Base-by-base conservation (phyloP, 495 filamentous ascomycete species). In the Schizothecium vesticola region DNA sequence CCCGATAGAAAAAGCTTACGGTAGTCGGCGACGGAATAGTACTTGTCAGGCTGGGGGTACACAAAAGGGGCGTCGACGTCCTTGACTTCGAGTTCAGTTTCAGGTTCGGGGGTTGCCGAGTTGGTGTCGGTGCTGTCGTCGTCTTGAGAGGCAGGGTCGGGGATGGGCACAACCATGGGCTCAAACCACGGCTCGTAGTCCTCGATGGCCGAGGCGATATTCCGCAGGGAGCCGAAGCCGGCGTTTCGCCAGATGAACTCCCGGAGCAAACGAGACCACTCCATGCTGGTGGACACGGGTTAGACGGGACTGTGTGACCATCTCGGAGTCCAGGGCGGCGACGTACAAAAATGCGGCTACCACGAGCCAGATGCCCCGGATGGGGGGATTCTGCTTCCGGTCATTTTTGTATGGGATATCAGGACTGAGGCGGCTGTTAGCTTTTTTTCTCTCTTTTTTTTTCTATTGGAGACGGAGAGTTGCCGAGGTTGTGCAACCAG, bases 1-100 rank as follows among this genome's bases (percentile, higher is more conserved):
- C 89, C 88, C 0, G 86, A 84, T 61, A 83, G 80, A 73, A 89
- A 96, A 3, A 88, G 81, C 11, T 84, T 80, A 67, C 88, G 87
- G 74, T 92, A 96, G 68, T 93, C 88, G 10, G 83, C 79, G 3
- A 87, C 85, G 8, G 89, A 90, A 72, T 88, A 86, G 71, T 89
- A 87, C n/a, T 76, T 75, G 43, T 51, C 19, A 0, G 72, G 70
- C 1, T 70, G 63, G 23, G 81, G 79, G 61, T 76, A 81, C 24
- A 69, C 11, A 19, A n/a, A 36, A 12, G 69, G 5, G 24, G 28
- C 1, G 72, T 22, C 9, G 12, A 8, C 0, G 33, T 51, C n/a
- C 65, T 71, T 33, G 61, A 22, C 55, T 57, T 59, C 1, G 28
- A 25, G 16, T 64, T 55, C 24, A 10, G 56, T 6, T 21, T 29